A percentile compares a stretch with the other conserved stretches of the same genome.
phyloP scores from a whole-genome alignment of 352 stramenopile genomes.

The Globisporangium paroecandrum region DNA sequence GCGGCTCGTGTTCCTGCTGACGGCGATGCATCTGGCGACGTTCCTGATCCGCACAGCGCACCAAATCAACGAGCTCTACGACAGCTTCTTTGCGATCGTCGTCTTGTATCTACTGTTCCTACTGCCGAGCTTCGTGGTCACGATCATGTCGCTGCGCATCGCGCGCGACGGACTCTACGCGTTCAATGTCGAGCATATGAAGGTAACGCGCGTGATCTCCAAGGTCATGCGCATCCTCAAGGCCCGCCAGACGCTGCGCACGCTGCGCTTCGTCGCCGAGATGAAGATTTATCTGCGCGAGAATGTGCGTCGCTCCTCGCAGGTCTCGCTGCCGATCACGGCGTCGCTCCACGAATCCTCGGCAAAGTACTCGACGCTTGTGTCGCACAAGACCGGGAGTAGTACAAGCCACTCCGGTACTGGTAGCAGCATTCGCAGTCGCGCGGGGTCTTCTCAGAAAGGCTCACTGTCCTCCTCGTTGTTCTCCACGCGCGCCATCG shows the following conservation, averaged over 20 bases:
- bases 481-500: background rate
- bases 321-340: slow-evolving; percentile 27
- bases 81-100: slow-evolving; percentile 17
- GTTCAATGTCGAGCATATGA: slow-evolving; percentile 80
- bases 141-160: slow-evolving; percentile 59
- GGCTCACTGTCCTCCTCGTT: background rate
- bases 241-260: slow-evolving; percentile 66
- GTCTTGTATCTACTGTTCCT: slow-evolving; percentile 48
- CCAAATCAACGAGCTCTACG: slow-evolving; percentile 30
- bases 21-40: slow-evolving; percentile 58
- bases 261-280: slow-evolving; percentile 70
- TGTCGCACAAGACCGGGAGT: background rate
- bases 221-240: slow-evolving; percentile 64
- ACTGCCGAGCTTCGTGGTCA: slow-evolving; percentile 54
- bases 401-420: background rate
- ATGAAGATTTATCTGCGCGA: slow-evolving; percentile 78
- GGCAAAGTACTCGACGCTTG: slow-evolving; percentile 23
- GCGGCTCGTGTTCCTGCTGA: slow-evolving; percentile 69
- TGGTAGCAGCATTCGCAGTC: slow-evolving; percentile 2
- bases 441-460: slow-evolving; percentile 17
- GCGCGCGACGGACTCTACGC: slow-evolving; percentile 60
- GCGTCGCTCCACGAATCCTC: slow-evolving; percentile 34
- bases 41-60: slow-evolving; percentile 54
- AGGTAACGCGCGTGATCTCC: slow-evolving; percentile 53
- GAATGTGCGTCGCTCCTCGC: slow-evolving; percentile 32